Evolutionary conservation across 164 flowering plant species (phyloP).

Genomic region (Aristolochia contorta): DNA sequence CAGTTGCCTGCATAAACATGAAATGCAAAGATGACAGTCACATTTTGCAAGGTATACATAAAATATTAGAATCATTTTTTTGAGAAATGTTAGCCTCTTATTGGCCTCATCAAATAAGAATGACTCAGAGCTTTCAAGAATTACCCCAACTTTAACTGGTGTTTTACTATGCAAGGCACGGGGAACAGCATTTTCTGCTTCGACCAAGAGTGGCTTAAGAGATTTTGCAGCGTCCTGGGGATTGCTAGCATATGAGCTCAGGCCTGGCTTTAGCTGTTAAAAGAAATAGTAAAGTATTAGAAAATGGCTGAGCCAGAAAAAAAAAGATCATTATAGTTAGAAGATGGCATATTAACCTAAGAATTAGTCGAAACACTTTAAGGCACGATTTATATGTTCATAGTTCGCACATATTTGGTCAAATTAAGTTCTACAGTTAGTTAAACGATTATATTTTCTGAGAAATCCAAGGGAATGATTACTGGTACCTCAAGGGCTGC

Average conservation of each 20-base stretch:
- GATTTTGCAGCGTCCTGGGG: constrained; percentile 68
- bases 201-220: constrained; percentile 40
- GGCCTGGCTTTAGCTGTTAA: constrained; percentile 62
- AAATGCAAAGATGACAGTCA: not conserved
- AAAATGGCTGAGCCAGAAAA: not conserved
- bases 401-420: too few species aligned
- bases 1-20: constrained; percentile 67
- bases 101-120: not conserved
- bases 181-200: constrained; percentile 71
- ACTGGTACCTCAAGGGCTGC: too few species aligned
- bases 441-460: too few species aligned
- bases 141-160: constrained; percentile 90
- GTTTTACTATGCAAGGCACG: constrained; percentile 40
- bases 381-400: too few species aligned
- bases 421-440: too few species aligned
- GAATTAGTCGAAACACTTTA: too few species aligned
- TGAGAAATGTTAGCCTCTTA: too few species aligned
- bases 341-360: too few species aligned
- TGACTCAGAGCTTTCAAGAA: constrained; percentile 6
- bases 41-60: too few species aligned
- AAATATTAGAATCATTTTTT: not conserved
- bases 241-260: constrained; percentile 61
- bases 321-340: not conserved
- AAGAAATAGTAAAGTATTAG: not conserved
- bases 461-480: too few species aligned